Percentiles rank a stretch among this genome's conserved stretches.
These are phyloP conservation scores for Malassezia equina DNA, from an alignment of 1,284 basidiomycete species.

Conservation along the genomic window DNA sequence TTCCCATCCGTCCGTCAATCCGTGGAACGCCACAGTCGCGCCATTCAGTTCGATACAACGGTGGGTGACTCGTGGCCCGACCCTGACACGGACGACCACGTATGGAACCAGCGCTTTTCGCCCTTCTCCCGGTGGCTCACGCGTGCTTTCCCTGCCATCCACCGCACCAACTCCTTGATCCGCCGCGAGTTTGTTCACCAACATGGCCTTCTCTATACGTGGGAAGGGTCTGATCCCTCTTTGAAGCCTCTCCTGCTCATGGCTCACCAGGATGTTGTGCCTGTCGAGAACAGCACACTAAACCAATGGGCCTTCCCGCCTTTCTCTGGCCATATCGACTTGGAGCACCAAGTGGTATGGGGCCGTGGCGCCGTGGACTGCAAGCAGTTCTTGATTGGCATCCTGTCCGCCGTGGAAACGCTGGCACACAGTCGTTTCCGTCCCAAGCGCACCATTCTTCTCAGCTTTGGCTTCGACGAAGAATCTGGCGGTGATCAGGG, in stretches of 20 bases:
- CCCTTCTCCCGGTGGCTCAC: conserved; percentile 28
- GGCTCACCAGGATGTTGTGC: conserved; percentile 53
- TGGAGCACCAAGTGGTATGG: conserved; percentile 51
- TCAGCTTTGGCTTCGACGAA: conserved; percentile 63
- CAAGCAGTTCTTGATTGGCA: conserved; percentile 51
- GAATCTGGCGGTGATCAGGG: conserved; percentile 50
- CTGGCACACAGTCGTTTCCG: conserved; percentile 49
- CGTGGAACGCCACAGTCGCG: conserved; percentile 21
- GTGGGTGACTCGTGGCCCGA: conserved; percentile 30
- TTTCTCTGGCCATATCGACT: conserved; percentile 51
- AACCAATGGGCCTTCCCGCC: conserved; percentile 53
- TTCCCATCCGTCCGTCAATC: neutral
- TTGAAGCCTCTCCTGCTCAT: conserved; percentile 61
- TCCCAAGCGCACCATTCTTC: conserved; percentile 52
- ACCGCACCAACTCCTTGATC: conserved; percentile 20
- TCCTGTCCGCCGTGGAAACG: conserved; percentile 52
- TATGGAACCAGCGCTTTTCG: conserved; percentile 24
- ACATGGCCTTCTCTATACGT: conserved; percentile 59
- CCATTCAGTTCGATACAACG: conserved; percentile 33
- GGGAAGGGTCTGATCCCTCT: conserved; percentile 55
- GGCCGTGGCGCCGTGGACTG: conserved; percentile 47
- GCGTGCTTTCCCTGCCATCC: conserved; percentile 24
- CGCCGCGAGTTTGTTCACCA: conserved; percentile 53
- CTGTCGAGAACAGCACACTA: conserved; percentile 52
- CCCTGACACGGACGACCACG: conserved; percentile 21